Conservation (phyloP, 768 basidiomycete genomes). For the Steccherinum ochraceum region DNA sequence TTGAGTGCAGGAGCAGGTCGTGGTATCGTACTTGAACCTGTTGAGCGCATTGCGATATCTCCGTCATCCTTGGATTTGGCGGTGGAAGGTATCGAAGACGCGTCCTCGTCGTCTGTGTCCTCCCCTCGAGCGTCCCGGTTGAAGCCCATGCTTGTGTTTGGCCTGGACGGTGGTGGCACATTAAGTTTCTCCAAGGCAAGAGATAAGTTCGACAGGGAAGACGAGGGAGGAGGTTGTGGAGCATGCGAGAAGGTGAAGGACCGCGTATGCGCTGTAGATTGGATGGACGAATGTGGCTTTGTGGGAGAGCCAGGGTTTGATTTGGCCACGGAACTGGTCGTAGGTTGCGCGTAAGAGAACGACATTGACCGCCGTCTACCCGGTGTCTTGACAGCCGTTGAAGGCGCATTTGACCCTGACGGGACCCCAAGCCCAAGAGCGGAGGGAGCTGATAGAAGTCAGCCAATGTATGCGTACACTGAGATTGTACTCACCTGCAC, state of each 20-base stretch:
- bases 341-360: conserved; percentile 11
- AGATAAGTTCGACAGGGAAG: conserved; percentile 55
- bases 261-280: not conserved
- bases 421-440: not conserved
- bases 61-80: conserved; percentile 7
- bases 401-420: conserved; percentile 1
- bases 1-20: not conserved
- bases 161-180: conserved; percentile 57
- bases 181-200: conserved; percentile 66
- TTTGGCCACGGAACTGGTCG: conserved; percentile 14
- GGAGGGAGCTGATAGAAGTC: not conserved
- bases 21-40: not conserved
- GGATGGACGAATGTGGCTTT: conserved; percentile 3
- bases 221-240: conserved; percentile 7
- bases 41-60: not conserved
- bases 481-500: not conserved
- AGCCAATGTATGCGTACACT: not conserved
- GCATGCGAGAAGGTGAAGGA: not conserved
- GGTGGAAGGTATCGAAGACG: not conserved
- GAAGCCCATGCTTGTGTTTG: conserved; percentile 70
- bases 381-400: not conserved
- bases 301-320: conserved; percentile 8
- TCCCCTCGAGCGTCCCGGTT: conserved; percentile 22
- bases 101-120: conserved; percentile 7
- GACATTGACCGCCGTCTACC: conserved; percentile 5